A percentile compares a stretch with the other conserved stretches of the same genome.
Evolutionary conservation across 2,329 filamentous ascomycete species (phyloP).

Genomic region (Dothideomycetes sp.): DNA sequence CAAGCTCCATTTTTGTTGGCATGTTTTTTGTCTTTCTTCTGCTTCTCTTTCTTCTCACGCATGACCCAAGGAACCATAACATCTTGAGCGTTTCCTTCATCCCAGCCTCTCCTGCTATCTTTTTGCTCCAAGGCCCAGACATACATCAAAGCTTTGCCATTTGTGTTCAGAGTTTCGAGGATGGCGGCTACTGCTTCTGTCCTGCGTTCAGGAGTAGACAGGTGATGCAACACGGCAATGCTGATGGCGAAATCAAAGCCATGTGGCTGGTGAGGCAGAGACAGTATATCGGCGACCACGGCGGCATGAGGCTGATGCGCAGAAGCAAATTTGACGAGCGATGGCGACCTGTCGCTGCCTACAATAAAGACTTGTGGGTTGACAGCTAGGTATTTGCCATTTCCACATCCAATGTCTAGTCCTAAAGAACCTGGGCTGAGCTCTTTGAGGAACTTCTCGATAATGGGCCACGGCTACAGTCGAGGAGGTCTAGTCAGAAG

Average conservation of each 20-base stretch:
- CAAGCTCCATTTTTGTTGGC: constrained; percentile 23
- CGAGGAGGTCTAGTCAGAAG: constrained; percentile 35
- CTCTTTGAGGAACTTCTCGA: constrained; percentile 64
- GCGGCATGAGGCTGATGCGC: constrained; percentile 55
- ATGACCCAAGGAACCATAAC: constrained; percentile 94
- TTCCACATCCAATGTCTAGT: constrained; percentile 88
- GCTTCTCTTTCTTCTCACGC: constrained; percentile 29
- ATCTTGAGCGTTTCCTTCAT: constrained; percentile 74
- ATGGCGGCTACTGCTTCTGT: constrained; percentile 63
- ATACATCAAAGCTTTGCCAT: constrained; percentile 69
- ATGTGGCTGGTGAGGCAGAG: constrained; percentile 62
- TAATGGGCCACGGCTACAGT: constrained; percentile 76
- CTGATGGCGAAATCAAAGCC: constrained; percentile 83
- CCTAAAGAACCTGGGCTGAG: constrained; percentile 65
- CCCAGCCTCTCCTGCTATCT: constrained; percentile 78
- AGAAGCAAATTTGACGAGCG: constrained; percentile 49
- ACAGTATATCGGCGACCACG: constrained; percentile 71
- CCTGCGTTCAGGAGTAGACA: constrained; percentile 68
- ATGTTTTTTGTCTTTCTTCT: constrained; percentile 20
- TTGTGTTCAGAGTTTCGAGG: constrained; percentile 52
- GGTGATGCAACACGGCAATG: constrained; percentile 88
- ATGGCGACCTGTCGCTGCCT: constrained; percentile 69
- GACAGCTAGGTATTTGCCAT: constrained; percentile 86
- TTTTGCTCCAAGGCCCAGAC: constrained; percentile 96
- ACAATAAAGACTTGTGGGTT: constrained; percentile 71